These are phyloP conservation scores for Cytospora paraplurivora DNA, from an alignment of 2,329 filamentous ascomycete genomes.

Conservation along the genomic window DNA sequence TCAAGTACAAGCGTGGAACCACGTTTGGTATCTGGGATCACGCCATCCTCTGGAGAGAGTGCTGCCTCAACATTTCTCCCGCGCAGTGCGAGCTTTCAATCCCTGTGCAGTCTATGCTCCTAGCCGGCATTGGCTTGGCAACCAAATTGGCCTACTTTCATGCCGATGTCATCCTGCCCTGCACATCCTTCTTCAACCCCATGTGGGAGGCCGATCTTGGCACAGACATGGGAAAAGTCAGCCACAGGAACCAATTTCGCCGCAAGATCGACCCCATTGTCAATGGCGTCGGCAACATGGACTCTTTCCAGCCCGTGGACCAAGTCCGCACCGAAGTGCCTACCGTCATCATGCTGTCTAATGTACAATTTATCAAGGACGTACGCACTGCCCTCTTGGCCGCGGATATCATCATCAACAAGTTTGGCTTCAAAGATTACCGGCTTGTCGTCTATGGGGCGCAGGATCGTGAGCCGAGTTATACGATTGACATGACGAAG, in stretches of 20 bases:
- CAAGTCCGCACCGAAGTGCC: conserved; percentile 60
- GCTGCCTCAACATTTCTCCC: conserved; percentile 51
- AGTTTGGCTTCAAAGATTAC: conserved; percentile 67
- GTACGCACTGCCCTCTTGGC: conserved; percentile 66
- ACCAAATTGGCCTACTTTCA: conserved; percentile 51
- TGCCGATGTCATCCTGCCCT: conserved; percentile 61
- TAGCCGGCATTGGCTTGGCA: conserved; percentile 50
- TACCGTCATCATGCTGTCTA: conserved; percentile 67
- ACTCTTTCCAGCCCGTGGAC: conserved; percentile 61
- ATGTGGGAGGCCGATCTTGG: conserved; percentile 66
- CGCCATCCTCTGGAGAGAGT: conserved; percentile 63
- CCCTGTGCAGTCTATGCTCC: conserved; percentile 50
- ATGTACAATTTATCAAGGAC: conserved; percentile 62
- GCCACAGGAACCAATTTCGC: conserved; percentile 58
- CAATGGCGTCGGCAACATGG: conserved; percentile 67
- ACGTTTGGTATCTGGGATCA: conserved; percentile 67
- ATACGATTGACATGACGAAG: conserved; percentile 60
- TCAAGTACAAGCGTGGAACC: conserved; percentile 61
- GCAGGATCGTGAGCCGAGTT: conserved; percentile 63
- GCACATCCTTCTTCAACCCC: conserved; percentile 63
- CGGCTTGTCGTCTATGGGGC: conserved; percentile 64
- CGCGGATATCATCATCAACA: conserved; percentile 66
- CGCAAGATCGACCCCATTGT: conserved; percentile 66
- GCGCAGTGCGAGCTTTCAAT: conserved; percentile 51
- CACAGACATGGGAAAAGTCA: conserved; percentile 57